Evolutionary conservation across 495 filamentous ascomycete genomes (phyloP).

Genomic region (Choiromyces venosus): DNA sequence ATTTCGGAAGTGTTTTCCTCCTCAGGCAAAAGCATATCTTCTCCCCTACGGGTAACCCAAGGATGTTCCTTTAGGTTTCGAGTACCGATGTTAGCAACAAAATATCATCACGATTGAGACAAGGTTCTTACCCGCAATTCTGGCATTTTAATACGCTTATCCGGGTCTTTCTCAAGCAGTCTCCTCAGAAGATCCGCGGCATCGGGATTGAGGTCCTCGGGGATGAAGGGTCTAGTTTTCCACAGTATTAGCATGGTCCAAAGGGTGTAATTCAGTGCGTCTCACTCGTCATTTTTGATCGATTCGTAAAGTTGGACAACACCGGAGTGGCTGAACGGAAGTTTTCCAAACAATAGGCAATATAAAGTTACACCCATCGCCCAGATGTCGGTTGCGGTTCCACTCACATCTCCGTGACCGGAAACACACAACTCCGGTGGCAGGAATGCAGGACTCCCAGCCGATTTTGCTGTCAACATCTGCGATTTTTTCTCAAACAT

Average conservation of each 20-base stretch:
- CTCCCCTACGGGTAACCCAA: slow-evolving; percentile 83
- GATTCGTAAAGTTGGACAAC: slow-evolving; percentile 85
- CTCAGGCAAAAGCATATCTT: slow-evolving; percentile 70
- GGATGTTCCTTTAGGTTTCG: slow-evolving; percentile 64
- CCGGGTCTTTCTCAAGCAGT: slow-evolving; percentile 70
- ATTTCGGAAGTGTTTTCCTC: slow-evolving; percentile 82
- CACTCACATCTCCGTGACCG: slow-evolving; percentile 81
- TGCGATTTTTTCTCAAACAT: slow-evolving; percentile 88
- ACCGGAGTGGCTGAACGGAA: slow-evolving; percentile 71
- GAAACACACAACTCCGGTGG: slow-evolving; percentile 87
- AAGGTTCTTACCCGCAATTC: slow-evolving; percentile 64
- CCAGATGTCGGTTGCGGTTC: slow-evolving; percentile 91
- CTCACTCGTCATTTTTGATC: slow-evolving; percentile 61
- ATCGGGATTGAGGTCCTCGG: slow-evolving; percentile 54
- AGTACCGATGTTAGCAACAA: slow-evolving; percentile 8
- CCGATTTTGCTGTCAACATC: slow-evolving; percentile 91
- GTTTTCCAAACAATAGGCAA: slow-evolving; percentile 77
- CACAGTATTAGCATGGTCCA: slow-evolving; percentile 43
- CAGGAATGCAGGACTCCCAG: slow-evolving; percentile 90
- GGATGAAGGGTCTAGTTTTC: slow-evolving; percentile 44
- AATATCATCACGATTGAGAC: neutral
- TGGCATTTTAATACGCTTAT: slow-evolving; percentile 72
- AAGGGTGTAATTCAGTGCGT: neutral
- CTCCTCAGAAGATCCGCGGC: slow-evolving; percentile 63
- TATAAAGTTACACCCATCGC: slow-evolving; percentile 97